These are phyloP conservation scores for Aphanomyces astaci DNA, from an alignment of 352 stramenopile genomes.

Conservation along the genomic window DNA sequence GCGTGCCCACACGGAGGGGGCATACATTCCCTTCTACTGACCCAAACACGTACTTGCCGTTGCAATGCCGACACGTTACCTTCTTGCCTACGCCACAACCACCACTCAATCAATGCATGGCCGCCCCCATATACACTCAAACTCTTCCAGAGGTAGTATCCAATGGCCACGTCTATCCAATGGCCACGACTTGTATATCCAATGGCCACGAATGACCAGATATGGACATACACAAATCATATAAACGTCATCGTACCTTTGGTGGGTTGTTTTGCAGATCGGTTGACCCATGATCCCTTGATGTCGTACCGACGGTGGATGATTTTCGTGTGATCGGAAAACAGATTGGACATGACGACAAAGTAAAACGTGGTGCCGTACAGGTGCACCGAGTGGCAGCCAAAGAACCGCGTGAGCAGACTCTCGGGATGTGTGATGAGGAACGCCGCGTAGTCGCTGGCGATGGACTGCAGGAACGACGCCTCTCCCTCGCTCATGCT, in stretches of 20 bases:
- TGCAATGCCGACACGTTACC: conserved; percentile 81
- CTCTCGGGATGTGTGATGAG: conserved; percentile 75
- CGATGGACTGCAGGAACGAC: conserved; percentile 70
- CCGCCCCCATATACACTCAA: no score
- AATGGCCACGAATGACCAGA: no score
- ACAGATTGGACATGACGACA: conserved; percentile 84
- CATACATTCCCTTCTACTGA: conserved; percentile 59
- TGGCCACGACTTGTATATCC: no score
- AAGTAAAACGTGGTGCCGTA: conserved; percentile 88
- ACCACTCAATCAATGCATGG: no score
- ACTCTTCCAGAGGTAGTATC: no score
- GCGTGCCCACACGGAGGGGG: conserved; percentile 58
- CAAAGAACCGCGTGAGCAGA: conserved; percentile 74
- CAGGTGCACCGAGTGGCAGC: conserved; percentile 73
- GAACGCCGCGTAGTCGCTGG: conserved; percentile 71
- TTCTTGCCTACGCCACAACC: conserved; percentile 34
- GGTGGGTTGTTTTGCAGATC: conserved; percentile 76
- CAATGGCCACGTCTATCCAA: no score
- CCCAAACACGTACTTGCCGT: conserved; percentile 80
- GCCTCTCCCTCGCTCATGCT: conserved; percentile 86
- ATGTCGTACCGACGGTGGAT: conserved; percentile 84
- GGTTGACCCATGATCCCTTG: conserved; percentile 85
- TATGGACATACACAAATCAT: no score
- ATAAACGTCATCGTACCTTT: conserved; percentile 45
- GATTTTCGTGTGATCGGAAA: conserved; percentile 64